These are phyloP conservation scores for Boletus vinaceobasis DNA, from an alignment of 768 basidiomycete species.

Conservation along the genomic window DNA sequence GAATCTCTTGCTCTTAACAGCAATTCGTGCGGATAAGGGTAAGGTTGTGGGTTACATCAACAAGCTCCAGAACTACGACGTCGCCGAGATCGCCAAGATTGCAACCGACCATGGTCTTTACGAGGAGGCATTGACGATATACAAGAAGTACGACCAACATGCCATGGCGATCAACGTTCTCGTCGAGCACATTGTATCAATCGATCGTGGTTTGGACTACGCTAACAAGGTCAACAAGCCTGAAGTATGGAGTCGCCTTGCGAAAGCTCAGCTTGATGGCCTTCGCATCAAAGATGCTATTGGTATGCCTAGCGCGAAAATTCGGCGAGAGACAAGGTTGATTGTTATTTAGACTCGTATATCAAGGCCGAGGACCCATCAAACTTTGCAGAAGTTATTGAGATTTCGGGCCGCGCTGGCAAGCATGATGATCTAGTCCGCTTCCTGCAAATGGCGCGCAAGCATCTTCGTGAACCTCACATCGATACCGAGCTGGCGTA, in stretches of 20 bases:
- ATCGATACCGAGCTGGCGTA: conserved; percentile 98
- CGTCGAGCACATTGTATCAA: conserved; percentile 96
- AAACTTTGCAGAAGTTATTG: conserved; percentile 93
- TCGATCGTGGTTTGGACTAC: conserved; percentile 94
- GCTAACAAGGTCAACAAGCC: conserved; percentile 96
- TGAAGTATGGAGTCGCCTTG: conserved; percentile 95
- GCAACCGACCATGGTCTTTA: conserved; percentile 93
- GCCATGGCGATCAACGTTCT: conserved; percentile 95
- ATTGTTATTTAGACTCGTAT: conserved; percentile 70
- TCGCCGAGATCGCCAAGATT: conserved; percentile 92
- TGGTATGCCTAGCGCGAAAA: conserved; percentile 47
- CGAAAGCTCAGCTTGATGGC: conserved; percentile 98
- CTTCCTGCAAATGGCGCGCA: conserved; percentile 98
- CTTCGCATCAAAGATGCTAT: conserved; percentile 98
- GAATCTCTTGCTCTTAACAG: conserved; percentile 91
- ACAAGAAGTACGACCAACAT: conserved; percentile 96
- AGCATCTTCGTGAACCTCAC: conserved; percentile 92
- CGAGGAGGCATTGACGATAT: conserved; percentile 96
- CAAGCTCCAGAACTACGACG: conserved; percentile 94
- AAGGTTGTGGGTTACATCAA: conserved; percentile 98
- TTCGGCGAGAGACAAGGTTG: not conserved
- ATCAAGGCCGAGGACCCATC: conserved; percentile 95
- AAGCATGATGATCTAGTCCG: conserved; percentile 93
- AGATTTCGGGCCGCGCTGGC: conserved; percentile 91
- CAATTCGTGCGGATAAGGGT: conserved; percentile 96